Percentiles rank a stretch among this genome's conserved stretches.
phyloP scores from a whole-genome alignment of 352 stramenopile species.

The Pythium vanterpoolii region DNA sequence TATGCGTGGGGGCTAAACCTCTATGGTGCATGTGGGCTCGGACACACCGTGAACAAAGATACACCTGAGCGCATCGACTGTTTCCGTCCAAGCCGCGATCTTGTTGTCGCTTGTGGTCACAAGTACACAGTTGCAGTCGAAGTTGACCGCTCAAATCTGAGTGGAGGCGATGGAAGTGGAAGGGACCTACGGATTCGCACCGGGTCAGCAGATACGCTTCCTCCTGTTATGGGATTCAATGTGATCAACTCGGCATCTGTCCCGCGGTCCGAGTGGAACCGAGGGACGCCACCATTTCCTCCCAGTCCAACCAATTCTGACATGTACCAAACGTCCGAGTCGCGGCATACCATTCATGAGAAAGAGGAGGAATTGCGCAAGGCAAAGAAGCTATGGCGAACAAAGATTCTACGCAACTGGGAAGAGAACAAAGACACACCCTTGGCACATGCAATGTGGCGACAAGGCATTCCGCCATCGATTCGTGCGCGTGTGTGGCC shows the following conservation, averaged over 20 bases:
- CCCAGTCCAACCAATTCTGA: slow-evolving; percentile 1
- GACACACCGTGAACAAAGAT: slow-evolving; percentile 79
- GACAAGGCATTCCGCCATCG: slow-evolving; percentile 78
- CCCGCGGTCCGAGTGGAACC: slow-evolving; percentile 2
- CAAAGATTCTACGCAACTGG: slow-evolving; percentile 73
- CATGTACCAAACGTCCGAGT: slow-evolving; percentile 12
- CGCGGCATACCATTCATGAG: slow-evolving; percentile 58
- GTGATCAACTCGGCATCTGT: slow-evolving; percentile 1
- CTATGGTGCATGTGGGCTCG: slow-evolving; percentile 75
- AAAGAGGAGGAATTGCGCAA: slow-evolving; percentile 78
- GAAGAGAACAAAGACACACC: slow-evolving; percentile 71
- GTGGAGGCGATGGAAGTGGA: neutral
- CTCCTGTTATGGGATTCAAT: slow-evolving; percentile 5
- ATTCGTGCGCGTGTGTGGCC: slow-evolving; percentile 82
- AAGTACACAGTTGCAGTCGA: slow-evolving; percentile 82
- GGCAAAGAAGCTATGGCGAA: slow-evolving; percentile 83
- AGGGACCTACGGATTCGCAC: neutral
- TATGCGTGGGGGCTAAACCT: slow-evolving; percentile 80
- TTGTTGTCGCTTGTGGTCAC: slow-evolving; percentile 69
- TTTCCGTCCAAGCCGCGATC: slow-evolving; percentile 51
- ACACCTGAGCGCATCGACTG: slow-evolving; percentile 72
- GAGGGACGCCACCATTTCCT: neutral
- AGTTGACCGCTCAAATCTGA: slow-evolving; percentile 20
- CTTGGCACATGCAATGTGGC: slow-evolving; percentile 73
- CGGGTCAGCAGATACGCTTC: neutral